A percentile compares a stretch with the other conserved stretches of the same genome.
Conservation (phyloP, 2,329 filamentous ascomycete genomes). For the Westerdykella aurantiaca region DNA sequence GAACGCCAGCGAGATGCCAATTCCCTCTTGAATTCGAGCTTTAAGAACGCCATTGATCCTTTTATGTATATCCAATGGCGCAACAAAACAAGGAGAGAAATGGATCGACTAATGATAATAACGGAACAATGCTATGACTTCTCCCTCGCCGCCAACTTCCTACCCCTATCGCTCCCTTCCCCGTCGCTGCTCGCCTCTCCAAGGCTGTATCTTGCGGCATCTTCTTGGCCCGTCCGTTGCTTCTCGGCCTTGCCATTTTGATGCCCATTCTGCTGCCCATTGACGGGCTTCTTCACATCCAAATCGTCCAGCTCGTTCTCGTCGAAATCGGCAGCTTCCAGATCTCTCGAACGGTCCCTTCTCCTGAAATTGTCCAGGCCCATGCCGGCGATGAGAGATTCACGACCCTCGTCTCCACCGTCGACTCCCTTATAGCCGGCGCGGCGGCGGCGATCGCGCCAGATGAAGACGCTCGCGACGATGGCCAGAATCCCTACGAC, state of each 20-base stretch:
- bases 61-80: neutral
- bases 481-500: slow-evolving; percentile 69
- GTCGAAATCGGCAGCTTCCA: slow-evolving; percentile 59
- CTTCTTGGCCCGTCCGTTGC: slow-evolving; percentile 22
- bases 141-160: slow-evolving; percentile 20
- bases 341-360: slow-evolving; percentile 42
- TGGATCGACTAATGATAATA: neutral
- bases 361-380: slow-evolving; percentile 46
- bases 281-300: slow-evolving; percentile 17
- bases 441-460: slow-evolving; percentile 48
- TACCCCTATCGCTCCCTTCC: slow-evolving; percentile 29
- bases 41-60: neutral
- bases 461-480: slow-evolving; percentile 68
- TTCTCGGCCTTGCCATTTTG: slow-evolving; percentile 18
- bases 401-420: slow-evolving; percentile 39
- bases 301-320: slow-evolving; percentile 56
- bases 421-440: slow-evolving; percentile 42
- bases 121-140: slow-evolving; percentile 10
- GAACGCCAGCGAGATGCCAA: slow-evolving; percentile 6
- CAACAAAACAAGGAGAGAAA: neutral
- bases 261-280: slow-evolving; percentile 18
- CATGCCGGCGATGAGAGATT: slow-evolving; percentile 41
- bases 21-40: slow-evolving; percentile 1
- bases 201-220: slow-evolving; percentile 43
- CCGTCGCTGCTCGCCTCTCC: slow-evolving; percentile 43